Conservation (phyloP, 1,139 yeast genomes). For the Diutina siamensis region DNA sequence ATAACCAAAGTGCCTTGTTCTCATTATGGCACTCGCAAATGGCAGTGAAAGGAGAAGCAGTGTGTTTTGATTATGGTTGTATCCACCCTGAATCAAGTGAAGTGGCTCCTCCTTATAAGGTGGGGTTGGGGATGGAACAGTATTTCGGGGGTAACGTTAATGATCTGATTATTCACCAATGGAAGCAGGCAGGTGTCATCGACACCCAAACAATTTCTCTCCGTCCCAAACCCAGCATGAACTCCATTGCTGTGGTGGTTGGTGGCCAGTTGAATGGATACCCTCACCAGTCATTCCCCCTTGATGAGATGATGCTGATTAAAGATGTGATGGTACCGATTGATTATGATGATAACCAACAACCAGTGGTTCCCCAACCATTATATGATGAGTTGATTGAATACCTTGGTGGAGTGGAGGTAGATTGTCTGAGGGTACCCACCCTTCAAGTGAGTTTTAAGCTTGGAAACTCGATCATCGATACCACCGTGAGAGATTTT, state of each 20-base stretch:
- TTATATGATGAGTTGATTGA: background rate
- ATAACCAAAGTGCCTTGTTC: background rate
- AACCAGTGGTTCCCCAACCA: background rate
- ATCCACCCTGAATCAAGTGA: background rate
- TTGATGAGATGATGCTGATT: background rate
- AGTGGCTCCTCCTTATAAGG: background rate
- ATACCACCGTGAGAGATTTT: background rate
- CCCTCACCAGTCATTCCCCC: background rate
- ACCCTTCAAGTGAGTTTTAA: background rate
- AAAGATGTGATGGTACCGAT: background rate
- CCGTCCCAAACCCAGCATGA: background rate
- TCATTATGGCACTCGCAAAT: background rate
- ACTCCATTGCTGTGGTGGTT: background rate
- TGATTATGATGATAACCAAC: background rate
- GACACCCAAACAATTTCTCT: background rate
- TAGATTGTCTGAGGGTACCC: background rate
- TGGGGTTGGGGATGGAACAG: background rate
- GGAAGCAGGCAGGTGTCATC: background rate
- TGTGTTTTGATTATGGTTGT: background rate
- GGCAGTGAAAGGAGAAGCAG: background rate
- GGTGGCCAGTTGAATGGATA: background rate
- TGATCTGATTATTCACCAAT: background rate
- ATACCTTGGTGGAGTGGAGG: background rate
- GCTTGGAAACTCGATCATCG: background rate
- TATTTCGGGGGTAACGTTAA: background rate